Evolutionary conservation across 2,329 filamentous ascomycete genomes (phyloP), one percentile per base, ranked within the genome.

Genomic region (Hypoxylon sp.): DNA sequence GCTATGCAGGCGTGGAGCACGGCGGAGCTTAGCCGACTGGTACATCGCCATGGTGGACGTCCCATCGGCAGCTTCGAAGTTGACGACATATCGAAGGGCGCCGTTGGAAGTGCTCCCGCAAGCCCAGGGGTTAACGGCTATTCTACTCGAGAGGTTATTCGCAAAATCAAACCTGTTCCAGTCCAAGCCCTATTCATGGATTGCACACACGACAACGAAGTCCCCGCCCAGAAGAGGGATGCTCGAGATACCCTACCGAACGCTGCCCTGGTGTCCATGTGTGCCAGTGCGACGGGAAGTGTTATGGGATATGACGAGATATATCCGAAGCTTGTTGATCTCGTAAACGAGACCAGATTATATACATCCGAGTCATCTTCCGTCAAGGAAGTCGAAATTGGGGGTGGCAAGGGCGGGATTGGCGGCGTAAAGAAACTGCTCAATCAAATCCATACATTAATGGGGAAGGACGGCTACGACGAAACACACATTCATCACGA

Each of bases 1-100:
- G 95, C 95, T 10, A 99, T 99, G 97, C 96, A 99, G 79, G 93
- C 95, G 33, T 98, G 95, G 95, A 95, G 92, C 77, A 97, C 96
- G 1, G 93, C 89, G 10, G 97, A 99, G 80, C 85, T 99, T 70
- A 98, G 95, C 81, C 88, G 95, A 50, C 86, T 99, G 35, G 95
- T 99, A 10, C 97, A 99, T 81, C 91, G 91, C 70, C 95, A 99
- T 79, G 95, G 94, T 33, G 96, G 96, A 40, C 90, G 94, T 27
- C 96, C 97, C 0, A 98, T 99, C 77, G 96, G 96, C 64, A 98
- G 95, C 79, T 98, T 99, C 76, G 95, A 98, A 77, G 87, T 97
- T n/a, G 94, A 98, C 74, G 92, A 97, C 71, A 88, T 95, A 11
- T 89, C 91, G 7, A 90, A 88, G 68, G 86, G 87, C 2, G 69